phyloP scores from a whole-genome alignment of 768 basidiomycete genomes.

The Boletus subparvulus region DNA sequence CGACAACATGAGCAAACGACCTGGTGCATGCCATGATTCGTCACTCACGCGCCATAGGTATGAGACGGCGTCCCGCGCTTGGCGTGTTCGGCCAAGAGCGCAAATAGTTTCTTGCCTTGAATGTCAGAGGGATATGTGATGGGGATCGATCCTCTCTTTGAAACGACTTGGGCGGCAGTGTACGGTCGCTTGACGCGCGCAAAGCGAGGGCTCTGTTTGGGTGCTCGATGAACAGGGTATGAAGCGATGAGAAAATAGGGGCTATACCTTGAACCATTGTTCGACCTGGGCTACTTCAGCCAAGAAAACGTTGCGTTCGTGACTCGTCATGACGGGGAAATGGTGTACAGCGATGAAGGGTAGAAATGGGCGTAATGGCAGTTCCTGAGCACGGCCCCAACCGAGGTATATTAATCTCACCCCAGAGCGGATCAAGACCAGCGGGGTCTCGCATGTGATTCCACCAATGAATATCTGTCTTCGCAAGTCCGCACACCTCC shows the following conservation, averaged over 20 bases:
- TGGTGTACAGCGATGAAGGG: constrained; percentile 22
- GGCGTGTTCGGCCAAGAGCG: constrained; percentile 71
- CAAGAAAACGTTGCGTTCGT: constrained; percentile 68
- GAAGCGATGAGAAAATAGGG: constrained; percentile 8
- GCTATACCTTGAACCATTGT: constrained; percentile 85
- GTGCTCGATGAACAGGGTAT: not conserved
- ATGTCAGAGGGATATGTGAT: constrained; percentile 85
- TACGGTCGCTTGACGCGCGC: constrained; percentile 86
- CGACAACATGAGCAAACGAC: constrained; percentile 22
- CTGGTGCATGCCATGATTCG: not conserved
- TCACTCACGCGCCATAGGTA: constrained; percentile 94
- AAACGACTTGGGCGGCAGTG: constrained; percentile 88
- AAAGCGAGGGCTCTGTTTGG: constrained; percentile 79
- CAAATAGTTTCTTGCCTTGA: constrained; percentile 85
- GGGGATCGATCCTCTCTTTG: constrained; percentile 86
- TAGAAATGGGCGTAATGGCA: not conserved
- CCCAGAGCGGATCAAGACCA: not conserved
- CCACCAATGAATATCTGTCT: constrained; percentile 8
- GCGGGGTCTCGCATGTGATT: constrained; percentile 21
- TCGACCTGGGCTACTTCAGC: constrained; percentile 85
- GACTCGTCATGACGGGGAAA: constrained; percentile 46
- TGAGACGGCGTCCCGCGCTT: constrained; percentile 80
- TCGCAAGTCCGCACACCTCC: not conserved
- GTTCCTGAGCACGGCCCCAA: not conserved
- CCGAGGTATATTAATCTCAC: constrained; percentile 29